Evolutionary conservation across 441 rosid species (phyloP).

Genomic region (Brassica balearica): DNA sequence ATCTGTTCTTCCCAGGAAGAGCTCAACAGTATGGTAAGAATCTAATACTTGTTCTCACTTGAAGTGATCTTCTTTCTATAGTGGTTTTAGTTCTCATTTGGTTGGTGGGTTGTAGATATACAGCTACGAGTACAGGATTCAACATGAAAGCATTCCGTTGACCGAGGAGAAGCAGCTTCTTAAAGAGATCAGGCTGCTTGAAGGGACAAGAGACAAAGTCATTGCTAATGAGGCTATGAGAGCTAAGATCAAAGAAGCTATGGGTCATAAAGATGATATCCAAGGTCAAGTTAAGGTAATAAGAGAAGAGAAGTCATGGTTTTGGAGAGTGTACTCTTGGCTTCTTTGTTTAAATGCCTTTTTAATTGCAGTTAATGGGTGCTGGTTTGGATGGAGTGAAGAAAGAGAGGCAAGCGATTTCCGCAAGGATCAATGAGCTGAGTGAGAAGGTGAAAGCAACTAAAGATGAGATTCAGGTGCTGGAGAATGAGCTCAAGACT

Average conservation of each 20-base stretch:
- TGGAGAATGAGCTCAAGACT: slow-evolving; percentile 40
- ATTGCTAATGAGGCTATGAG: slow-evolving; percentile 81
- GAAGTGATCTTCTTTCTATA: neutral
- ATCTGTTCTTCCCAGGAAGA: slow-evolving; percentile 95
- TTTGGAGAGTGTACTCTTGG: neutral
- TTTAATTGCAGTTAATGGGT: slow-evolving; percentile 43
- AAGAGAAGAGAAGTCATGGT: slow-evolving; percentile 33
- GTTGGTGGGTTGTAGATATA: slow-evolving; percentile 60
- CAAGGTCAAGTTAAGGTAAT: slow-evolving; percentile 95
- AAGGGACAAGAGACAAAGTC: slow-evolving; percentile 92
- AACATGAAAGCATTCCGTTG: slow-evolving; percentile 91
- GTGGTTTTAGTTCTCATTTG: neutral
- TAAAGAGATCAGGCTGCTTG: slow-evolving; percentile 89
- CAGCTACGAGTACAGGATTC: slow-evolving; percentile 81
- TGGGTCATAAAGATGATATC: slow-evolving; percentile 89
- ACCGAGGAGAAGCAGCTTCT: slow-evolving; percentile 94
- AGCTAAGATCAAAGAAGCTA: slow-evolving; percentile 83
- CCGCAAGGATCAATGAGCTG: slow-evolving; percentile 45
- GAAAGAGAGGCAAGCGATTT: slow-evolving; percentile 48
- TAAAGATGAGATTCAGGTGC: slow-evolving; percentile 42
- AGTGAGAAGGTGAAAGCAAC: slow-evolving; percentile 47
- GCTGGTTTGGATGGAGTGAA: slow-evolving; percentile 49
- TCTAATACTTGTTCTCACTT: neutral
- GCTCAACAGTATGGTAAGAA: slow-evolving; percentile 72
- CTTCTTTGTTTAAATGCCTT: slow-evolving; percentile 8